A percentile compares a stretch with the other conserved stretches of the same genome.
phyloP scores from a whole-genome alignment of 345 rosid species.

The Balakata baccata region DNA sequence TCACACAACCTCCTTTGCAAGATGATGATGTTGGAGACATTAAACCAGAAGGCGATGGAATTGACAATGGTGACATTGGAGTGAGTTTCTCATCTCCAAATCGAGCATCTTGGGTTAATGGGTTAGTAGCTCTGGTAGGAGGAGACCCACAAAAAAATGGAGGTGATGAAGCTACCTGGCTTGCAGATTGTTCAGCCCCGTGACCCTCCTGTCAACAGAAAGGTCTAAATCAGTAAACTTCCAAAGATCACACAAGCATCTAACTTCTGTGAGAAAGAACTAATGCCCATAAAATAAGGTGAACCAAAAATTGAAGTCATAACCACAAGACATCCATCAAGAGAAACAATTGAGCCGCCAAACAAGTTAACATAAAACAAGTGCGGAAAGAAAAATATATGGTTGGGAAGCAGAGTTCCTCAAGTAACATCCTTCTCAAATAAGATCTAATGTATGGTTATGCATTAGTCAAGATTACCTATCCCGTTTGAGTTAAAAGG shows the following conservation, averaged over 20 bases:
- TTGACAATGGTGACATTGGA: conserved; percentile 36
- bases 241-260: not conserved
- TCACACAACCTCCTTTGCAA: conserved; percentile 60
- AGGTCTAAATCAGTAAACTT: not conserved
- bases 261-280: not conserved
- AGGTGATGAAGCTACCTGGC: conserved; percentile 52
- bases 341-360: not conserved
- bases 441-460: not conserved
- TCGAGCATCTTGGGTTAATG: conserved; percentile 71
- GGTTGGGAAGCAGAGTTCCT: not conserved
- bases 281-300: not conserved
- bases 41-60: conserved; percentile 53
- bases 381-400: not conserved
- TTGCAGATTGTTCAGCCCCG: conserved; percentile 46
- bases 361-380: not conserved
- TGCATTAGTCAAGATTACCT: not conserved
- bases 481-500: not conserved
- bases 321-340: not conserved
- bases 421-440: not conserved
- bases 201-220: conserved; percentile 50
- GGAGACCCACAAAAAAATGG: conserved; percentile 87
- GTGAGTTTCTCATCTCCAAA: conserved; percentile 65
- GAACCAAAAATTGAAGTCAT: too few relatives aligned
- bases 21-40: conserved; percentile 60
- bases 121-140: conserved; percentile 80